Base-by-base conservation (phyloP, 2,329 filamentous ascomycete species). In the Beauveria scarabaeidicola region DNA sequence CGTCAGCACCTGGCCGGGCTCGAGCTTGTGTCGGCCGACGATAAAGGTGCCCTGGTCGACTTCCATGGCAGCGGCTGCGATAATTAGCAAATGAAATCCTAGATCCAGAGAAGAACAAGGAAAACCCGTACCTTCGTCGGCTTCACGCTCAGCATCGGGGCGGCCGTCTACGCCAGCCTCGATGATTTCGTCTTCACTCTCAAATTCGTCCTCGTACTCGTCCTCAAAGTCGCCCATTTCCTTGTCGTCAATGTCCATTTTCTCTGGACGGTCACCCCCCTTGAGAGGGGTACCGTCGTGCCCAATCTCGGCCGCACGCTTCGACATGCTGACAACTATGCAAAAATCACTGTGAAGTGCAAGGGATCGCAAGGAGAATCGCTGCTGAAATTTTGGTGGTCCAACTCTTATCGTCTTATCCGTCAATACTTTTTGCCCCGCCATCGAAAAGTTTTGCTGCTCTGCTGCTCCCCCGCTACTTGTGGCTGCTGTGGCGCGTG, bases 11-110 rank as follows among this genome's bases (percentile, higher is more conserved):
- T 97, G 91, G 67, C 91, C 93, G 13, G 91, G 87, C 64, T 91
- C 90, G 64, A 97, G 83, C 77, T 94, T 93, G 73, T 91, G 91
- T 69, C 94, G 85, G 64, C 94, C 94, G 65, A 96, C 91, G 68
- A 99, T 97, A 75, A 97, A 99, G 44, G 91, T 96, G 72, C 89
- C 87, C 69, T 93, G 89, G 75, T 97, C 93, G 56, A 97, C 84
- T 47, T 97, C 90, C 92, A 97, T 97, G 53, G 87, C 89, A 29
- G 52, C 59, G 19, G 52, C 52, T 41, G 23, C 52, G 23, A 23
- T 3, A 11, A 29, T 60, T 43, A 60, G 59, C 38, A 38, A 19
- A 68, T 86, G 3, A 36, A 36, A 36, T 15, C 4, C 4, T 13
- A 36, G 32, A 21, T 23, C 3, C 6, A 13, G 9, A 13, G 25